Percentiles rank a stretch among this genome's conserved stretches.
These are phyloP conservation scores for Gaeumannomyces tritici DNA, from an alignment of 2,329 filamentous ascomycete species.

Conservation along the genomic window DNA sequence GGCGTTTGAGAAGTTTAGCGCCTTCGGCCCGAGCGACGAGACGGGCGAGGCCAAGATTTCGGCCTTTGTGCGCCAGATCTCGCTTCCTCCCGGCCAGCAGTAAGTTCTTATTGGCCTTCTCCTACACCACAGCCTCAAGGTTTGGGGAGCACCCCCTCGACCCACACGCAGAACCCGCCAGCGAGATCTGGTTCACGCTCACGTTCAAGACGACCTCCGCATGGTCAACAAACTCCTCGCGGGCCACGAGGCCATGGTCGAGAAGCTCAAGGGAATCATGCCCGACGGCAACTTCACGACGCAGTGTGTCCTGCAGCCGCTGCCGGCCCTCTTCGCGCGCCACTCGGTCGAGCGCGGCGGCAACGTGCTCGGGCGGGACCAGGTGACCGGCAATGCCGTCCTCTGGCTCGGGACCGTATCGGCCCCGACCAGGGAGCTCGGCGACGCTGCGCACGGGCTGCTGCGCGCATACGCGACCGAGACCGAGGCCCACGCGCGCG, in stretches of 20 bases:
- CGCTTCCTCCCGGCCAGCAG: not conserved
- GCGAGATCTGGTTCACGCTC: slow-evolving; percentile 11
- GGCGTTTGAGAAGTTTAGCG: not conserved
- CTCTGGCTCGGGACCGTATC: slow-evolving; percentile 20
- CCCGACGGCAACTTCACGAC: slow-evolving; percentile 21
- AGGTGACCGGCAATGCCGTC: slow-evolving; percentile 17
- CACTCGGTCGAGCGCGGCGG: slow-evolving; percentile 22
- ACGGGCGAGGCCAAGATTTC: not conserved
- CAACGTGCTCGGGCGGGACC: slow-evolving; percentile 28
- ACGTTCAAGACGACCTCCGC: slow-evolving; percentile 19
- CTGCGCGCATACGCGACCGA: slow-evolving; percentile 15
- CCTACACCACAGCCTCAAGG: too few relatives aligned
- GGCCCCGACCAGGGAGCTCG: too few relatives aligned
- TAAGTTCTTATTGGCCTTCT: too few relatives aligned
- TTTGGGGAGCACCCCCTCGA: too few relatives aligned
- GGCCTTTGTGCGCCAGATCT: not conserved
- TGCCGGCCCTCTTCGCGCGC: slow-evolving; percentile 21
- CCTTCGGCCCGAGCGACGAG: not conserved
- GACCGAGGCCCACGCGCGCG: slow-evolving; percentile 13
- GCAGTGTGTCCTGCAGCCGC: slow-evolving; percentile 23
- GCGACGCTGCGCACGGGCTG: slow-evolving; percentile 14
- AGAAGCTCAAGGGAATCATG: slow-evolving; percentile 14
- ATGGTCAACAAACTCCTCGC: slow-evolving; percentile 22
- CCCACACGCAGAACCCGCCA: too few relatives aligned
- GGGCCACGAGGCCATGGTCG: slow-evolving; percentile 27